A percentile compares a stretch with the other conserved stretches of the same genome.
Evolutionary conservation across 345 rosid genomes (phyloP).

Genomic region (Rhodamnia rubescens): DNA sequence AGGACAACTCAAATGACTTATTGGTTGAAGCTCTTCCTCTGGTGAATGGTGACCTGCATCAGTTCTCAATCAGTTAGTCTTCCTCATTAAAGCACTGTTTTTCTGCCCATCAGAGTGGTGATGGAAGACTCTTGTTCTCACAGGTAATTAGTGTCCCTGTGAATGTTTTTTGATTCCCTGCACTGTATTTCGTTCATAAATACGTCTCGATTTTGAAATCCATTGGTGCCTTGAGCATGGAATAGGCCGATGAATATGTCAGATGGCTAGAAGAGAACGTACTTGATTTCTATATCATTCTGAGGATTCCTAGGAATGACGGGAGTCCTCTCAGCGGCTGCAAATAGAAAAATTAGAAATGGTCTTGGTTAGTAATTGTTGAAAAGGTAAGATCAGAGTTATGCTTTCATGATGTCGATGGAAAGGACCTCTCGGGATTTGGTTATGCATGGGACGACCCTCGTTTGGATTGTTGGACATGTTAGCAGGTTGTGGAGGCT

Average conservation of each 20-base stretch:
- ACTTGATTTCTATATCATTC: constrained; percentile 30
- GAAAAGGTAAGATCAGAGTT: not conserved
- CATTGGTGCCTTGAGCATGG: not conserved
- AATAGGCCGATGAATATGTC: not conserved
- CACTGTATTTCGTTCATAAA: not conserved
- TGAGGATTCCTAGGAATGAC: constrained; percentile 1
- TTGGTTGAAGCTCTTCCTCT: constrained; percentile 17
- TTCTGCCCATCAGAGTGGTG: not conserved
- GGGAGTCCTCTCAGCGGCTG: constrained; percentile 11
- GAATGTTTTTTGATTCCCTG: not conserved
- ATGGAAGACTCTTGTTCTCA: not conserved
- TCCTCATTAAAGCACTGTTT: not conserved
- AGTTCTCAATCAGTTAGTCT: not conserved
- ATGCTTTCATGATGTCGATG: not conserved
- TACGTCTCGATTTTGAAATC: not conserved
- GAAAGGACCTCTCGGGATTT: constrained; percentile 15
- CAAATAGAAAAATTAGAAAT: not conserved
- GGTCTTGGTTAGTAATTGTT: not conserved
- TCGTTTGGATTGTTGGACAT: not conserved
- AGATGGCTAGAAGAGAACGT: not conserved
- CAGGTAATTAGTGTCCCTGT: not conserved
- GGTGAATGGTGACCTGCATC: constrained; percentile 52
- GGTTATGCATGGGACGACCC: not conserved
- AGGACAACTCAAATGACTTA: constrained; percentile 28
- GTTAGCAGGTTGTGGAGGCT: constrained; percentile 2